Evolutionary conservation across 257 asterid species (phyloP).

Genomic region (Penstemon davidsonii): DNA sequence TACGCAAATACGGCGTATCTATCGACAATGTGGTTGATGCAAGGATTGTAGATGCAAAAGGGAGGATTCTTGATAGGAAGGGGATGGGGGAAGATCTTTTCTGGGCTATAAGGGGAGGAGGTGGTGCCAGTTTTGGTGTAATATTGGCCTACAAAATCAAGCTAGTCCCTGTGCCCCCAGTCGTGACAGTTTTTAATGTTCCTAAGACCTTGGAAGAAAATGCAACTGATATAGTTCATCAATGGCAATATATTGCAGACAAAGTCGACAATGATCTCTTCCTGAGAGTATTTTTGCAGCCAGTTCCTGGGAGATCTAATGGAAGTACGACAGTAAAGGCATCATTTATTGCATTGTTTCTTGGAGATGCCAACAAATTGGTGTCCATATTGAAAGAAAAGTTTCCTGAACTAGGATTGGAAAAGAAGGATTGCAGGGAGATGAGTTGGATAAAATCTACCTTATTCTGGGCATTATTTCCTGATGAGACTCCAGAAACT

Average conservation of each 20-base stretch:
- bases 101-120: slow-evolving; percentile 44
- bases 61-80: slow-evolving; percentile 27
- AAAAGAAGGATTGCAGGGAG: slow-evolving; percentile 29
- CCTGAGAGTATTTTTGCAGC: slow-evolving; percentile 17
- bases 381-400: not conserved
- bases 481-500: slow-evolving; percentile 12
- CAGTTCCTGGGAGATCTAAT: not conserved
- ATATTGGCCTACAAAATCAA: slow-evolving; percentile 30
- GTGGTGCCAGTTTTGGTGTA: slow-evolving; percentile 37
- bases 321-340: not conserved
- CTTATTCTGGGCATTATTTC: slow-evolving; percentile 17
- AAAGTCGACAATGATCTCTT: slow-evolving; percentile 21
- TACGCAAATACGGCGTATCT: slow-evolving; percentile 33
- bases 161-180: slow-evolving; percentile 29
- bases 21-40: slow-evolving; percentile 39
- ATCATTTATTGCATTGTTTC: slow-evolving; percentile 33
- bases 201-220: slow-evolving; percentile 21
- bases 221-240: slow-evolving; percentile 24
- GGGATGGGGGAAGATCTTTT: slow-evolving; percentile 45
- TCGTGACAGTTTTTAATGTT: slow-evolving; percentile 27
- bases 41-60: slow-evolving; percentile 29
- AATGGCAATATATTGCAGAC: slow-evolving; percentile 30
- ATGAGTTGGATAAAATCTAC: slow-evolving; percentile 36
- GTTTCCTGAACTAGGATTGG: slow-evolving; percentile 43
- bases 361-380: slow-evolving; percentile 22